Percentiles rank a stretch among this genome's conserved stretches.
Evolutionary conservation across 352 stramenopile genomes (phyloP).

Genomic region (Stephanocyclus meneghinianus): DNA sequence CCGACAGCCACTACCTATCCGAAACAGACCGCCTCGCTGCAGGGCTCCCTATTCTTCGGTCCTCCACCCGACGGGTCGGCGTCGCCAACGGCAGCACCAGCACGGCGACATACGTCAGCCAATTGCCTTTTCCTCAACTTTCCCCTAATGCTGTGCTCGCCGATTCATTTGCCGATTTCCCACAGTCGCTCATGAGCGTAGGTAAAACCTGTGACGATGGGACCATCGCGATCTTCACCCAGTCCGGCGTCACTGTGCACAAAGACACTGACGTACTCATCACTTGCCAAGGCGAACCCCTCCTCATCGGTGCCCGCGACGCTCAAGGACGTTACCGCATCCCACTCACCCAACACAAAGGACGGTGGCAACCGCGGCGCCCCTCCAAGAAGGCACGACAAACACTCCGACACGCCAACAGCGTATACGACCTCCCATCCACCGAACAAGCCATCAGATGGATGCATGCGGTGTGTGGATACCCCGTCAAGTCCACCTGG

Average conservation of each 20-base stretch:
- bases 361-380: slow-evolving; percentile 16
- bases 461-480: no score
- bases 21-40: background rate
- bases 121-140: slow-evolving; percentile 19
- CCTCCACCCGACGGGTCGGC: slow-evolving; percentile 7
- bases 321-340: background rate
- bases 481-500: no score
- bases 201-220: no score
- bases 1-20: slow-evolving; percentile 3
- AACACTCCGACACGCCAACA: background rate
- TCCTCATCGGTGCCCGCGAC: slow-evolving; percentile 27
- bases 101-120: slow-evolving; percentile 2
- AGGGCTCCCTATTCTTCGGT: slow-evolving; percentile 14
- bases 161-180: slow-evolving; percentile 29
- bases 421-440: background rate
- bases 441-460: no score
- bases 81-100: slow-evolving; percentile 21
- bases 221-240: no score
- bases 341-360: background rate
- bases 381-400: slow-evolving; percentile 8
- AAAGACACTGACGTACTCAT: no score
- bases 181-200: background rate
- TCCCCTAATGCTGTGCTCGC: background rate
- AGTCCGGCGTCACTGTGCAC: no score
- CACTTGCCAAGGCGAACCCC: slow-evolving; percentile 18